Evolutionary conservation across 352 stramenopile genomes (phyloP).

Genomic region (Peronospora destructor): DNA sequence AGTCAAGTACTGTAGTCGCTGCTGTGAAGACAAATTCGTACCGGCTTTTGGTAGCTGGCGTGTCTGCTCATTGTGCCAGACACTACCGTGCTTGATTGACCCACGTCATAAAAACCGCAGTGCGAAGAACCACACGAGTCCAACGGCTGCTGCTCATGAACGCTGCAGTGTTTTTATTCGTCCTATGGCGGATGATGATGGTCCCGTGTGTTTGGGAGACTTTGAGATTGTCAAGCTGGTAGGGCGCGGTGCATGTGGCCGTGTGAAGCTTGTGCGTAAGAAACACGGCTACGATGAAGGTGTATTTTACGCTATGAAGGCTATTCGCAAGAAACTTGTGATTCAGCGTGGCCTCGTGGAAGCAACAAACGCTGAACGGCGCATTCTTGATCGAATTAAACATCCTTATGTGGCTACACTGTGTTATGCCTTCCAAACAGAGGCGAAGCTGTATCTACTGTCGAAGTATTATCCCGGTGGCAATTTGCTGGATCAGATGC

Average conservation of each 20-base stretch:
- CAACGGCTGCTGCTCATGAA: constrained; percentile 34
- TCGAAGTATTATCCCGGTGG: constrained; percentile 96
- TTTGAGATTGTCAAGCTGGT: constrained; percentile 98
- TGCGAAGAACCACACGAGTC: constrained; percentile 56
- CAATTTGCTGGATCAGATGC: constrained; percentile 91
- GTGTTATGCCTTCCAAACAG: constrained; percentile 87
- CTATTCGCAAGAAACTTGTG: constrained; percentile 84
- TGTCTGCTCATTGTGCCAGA: constrained; percentile 74
- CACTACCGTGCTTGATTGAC: constrained; percentile 74
- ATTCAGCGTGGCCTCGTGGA: constrained; percentile 84
- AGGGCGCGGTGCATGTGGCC: constrained; percentile 87
- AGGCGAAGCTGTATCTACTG: constrained; percentile 86
- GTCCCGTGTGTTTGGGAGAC: constrained; percentile 68
- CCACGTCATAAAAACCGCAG: constrained; percentile 65
- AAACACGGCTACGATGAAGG: constrained; percentile 78
- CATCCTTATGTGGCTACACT: constrained; percentile 96
- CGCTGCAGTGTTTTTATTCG: constrained; percentile 76
- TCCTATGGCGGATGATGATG: constrained; percentile 42
- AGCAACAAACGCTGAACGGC: constrained; percentile 85
- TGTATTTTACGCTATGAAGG: constrained; percentile 83
- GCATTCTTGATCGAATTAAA: constrained; percentile 88
- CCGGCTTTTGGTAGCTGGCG: constrained; percentile 66
- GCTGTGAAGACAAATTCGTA: constrained; percentile 84
- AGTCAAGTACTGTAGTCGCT: constrained; percentile 81
- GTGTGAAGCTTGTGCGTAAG: constrained; percentile 84